Percentiles rank a stretch among this genome's conserved stretches.
Evolutionary conservation across 1,284 basidiomycete genomes (phyloP).

Genomic region (Flammula alnicola): DNA sequence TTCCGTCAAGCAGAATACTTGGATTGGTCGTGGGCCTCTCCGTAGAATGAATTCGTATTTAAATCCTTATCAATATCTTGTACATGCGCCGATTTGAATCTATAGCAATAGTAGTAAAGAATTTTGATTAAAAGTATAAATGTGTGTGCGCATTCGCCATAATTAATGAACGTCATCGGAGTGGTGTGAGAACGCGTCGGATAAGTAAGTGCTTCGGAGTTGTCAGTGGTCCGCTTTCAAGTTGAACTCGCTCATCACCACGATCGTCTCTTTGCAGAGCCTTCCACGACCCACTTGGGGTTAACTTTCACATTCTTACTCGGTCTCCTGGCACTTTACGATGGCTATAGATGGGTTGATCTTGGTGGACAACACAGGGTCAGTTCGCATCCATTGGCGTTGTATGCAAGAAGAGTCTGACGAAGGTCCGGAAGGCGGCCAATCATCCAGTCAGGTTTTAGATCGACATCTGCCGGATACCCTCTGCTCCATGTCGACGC

Average conservation of each 20-base stretch:
- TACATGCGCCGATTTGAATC: background rate
- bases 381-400: conserved; percentile 34
- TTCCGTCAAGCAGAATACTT: conserved; percentile 57
- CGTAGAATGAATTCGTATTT: conserved; percentile 24
- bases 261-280: background rate
- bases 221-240: too few relatives aligned
- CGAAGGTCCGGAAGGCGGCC: conserved; percentile 61
- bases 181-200: too few relatives aligned
- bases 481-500: conserved; percentile 88
- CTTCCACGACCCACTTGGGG: background rate
- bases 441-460: conserved; percentile 91
- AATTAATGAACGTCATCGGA: background rate
- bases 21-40: conserved; percentile 72
- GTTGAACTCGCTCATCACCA: too few relatives aligned
- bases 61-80: background rate
- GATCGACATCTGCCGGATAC: conserved; percentile 77
- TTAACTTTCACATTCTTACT: too few relatives aligned
- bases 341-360: conserved; percentile 93
- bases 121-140: too few relatives aligned
- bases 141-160: too few relatives aligned
- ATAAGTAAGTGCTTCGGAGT: too few relatives aligned
- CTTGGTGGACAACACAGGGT: conserved; percentile 84
- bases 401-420: conserved; percentile 17
- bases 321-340: background rate
- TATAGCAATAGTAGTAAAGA: background rate